Percentiles rank a stretch among this genome's conserved stretches.
These are phyloP conservation scores for Plantago ovata DNA, from an alignment of 257 asterid species.

Conservation along the genomic window DNA sequence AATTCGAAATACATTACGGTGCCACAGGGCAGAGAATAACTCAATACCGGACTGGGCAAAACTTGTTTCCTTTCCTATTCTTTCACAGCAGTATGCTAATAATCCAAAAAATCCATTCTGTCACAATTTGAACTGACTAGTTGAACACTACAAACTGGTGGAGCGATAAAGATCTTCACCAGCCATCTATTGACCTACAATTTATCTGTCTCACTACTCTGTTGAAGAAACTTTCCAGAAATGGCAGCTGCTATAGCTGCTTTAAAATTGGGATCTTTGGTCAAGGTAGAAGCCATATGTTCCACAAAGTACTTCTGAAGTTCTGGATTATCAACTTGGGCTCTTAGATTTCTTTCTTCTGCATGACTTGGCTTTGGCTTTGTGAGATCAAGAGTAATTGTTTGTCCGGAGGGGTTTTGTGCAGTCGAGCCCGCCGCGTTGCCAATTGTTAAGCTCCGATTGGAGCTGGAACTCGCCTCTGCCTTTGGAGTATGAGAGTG, in stretches of 20 bases:
- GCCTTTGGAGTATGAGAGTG: slow-evolving; percentile 58
- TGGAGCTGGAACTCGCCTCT: slow-evolving; percentile 31
- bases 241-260: slow-evolving; percentile 86
- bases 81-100: background rate
- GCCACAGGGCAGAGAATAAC: too few relatives aligned
- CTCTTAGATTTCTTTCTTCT: slow-evolving; percentile 19
- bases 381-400: slow-evolving; percentile 63
- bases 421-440: slow-evolving; percentile 36
- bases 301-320: slow-evolving; percentile 56
- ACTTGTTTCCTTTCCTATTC: background rate
- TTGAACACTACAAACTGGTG: slow-evolving; percentile 7
- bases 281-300: slow-evolving; percentile 78
- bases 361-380: slow-evolving; percentile 30
- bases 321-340: slow-evolving; percentile 35
- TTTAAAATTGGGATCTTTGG: slow-evolving; percentile 76
- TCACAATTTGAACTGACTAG: background rate
- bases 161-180: slow-evolving; percentile 18
- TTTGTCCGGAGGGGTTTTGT: slow-evolving; percentile 31
- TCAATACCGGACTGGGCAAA: background rate
- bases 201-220: slow-evolving; percentile 27
- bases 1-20: too few relatives aligned
- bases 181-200: slow-evolving; percentile 16
- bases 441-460: slow-evolving; percentile 30
- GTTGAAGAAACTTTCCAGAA: slow-evolving; percentile 61
- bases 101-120: background rate